Evolutionary conservation across 192 early-diverging fungal genomes (phyloP).

Genomic region (Endogone sp.): DNA sequence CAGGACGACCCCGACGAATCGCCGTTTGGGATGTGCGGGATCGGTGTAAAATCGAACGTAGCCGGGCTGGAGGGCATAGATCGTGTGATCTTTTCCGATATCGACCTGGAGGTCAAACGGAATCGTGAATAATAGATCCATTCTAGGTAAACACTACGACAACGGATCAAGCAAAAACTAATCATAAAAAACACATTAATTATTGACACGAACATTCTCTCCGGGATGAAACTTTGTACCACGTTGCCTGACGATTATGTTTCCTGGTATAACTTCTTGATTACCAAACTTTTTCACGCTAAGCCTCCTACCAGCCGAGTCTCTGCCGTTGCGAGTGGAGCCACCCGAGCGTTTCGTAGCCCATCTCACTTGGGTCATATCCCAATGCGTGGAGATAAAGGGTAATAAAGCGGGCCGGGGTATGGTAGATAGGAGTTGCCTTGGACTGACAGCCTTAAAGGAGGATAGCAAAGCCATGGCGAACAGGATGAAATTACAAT

Average conservation of each 20-base stretch:
- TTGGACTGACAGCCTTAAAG: no score
- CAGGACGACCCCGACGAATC: slow-evolving; percentile 64
- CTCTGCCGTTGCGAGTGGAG: slow-evolving; percentile 72
- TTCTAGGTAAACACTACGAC: background rate
- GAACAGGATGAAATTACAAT: no score
- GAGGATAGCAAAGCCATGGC: no score
- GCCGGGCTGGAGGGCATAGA: slow-evolving; percentile 67
- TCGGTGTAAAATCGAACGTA: slow-evolving; percentile 74
- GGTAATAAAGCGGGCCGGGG: no score
- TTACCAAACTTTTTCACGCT: slow-evolving; percentile 75
- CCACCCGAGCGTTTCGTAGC: slow-evolving; percentile 77
- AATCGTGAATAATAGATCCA: no score
- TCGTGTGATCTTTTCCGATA: slow-evolving; percentile 76
- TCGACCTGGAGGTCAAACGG: slow-evolving; percentile 43
- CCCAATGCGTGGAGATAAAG: no score
- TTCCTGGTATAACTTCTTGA: slow-evolving; percentile 69
- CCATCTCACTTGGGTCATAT: slow-evolving; percentile 55
- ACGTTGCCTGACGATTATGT: slow-evolving; percentile 78
- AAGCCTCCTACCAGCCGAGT: slow-evolving; percentile 73
- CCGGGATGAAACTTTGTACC: slow-evolving; percentile 78
- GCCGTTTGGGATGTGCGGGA: slow-evolving; percentile 53
- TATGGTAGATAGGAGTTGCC: no score
- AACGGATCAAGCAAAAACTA: background rate
- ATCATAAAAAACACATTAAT: background rate
- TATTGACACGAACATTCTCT: slow-evolving; percentile 52